phyloP scores from a whole-genome alignment of 371 early-diverging fungal genomes.

The Dinochytrium kinnereticum region DNA sequence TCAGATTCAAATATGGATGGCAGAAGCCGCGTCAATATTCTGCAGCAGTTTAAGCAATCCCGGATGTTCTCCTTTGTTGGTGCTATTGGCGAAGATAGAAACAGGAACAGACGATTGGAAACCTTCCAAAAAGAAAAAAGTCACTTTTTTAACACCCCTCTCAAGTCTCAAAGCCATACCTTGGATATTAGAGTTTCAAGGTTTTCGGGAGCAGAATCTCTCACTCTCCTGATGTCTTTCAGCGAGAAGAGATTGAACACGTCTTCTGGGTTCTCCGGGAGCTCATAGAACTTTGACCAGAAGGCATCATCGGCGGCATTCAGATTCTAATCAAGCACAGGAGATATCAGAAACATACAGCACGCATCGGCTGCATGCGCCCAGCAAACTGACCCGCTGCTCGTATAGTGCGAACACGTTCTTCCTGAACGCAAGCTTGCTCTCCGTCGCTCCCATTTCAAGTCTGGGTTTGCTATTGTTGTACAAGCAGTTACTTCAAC shows the following conservation, averaged over 20 bases:
- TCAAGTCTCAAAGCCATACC: slow-evolving; percentile 32
- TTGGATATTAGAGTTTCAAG: slow-evolving; percentile 65
- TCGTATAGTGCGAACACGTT: slow-evolving; percentile 74
- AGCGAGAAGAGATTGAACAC: slow-evolving; percentile 84
- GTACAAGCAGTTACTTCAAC: too few species aligned
- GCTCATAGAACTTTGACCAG: slow-evolving; percentile 66
- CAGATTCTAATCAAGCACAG: background rate
- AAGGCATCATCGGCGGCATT: slow-evolving; percentile 65
- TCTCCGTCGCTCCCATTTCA: slow-evolving; percentile 89
- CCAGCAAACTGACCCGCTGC: slow-evolving; percentile 58
- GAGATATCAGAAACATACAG: too few species aligned
- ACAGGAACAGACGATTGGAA: slow-evolving; percentile 13
- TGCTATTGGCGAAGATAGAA: slow-evolving; percentile 52
- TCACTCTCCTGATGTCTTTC: slow-evolving; percentile 76
- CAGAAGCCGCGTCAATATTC: slow-evolving; percentile 80
- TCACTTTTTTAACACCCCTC: too few species aligned
- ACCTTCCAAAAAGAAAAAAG: background rate
- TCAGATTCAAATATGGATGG: slow-evolving; percentile 74
- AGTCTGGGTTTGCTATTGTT: too few species aligned
- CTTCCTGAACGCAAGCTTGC: slow-evolving; percentile 86
- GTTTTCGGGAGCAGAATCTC: slow-evolving; percentile 76
- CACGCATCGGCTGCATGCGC: too few species aligned
- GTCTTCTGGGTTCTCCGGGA: slow-evolving; percentile 86
- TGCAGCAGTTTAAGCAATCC: slow-evolving; percentile 77
- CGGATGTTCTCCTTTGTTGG: slow-evolving; percentile 28